Conservation (phyloP, 2,329 filamentous ascomycete species). For the Colletotrichum sp. region DNA sequence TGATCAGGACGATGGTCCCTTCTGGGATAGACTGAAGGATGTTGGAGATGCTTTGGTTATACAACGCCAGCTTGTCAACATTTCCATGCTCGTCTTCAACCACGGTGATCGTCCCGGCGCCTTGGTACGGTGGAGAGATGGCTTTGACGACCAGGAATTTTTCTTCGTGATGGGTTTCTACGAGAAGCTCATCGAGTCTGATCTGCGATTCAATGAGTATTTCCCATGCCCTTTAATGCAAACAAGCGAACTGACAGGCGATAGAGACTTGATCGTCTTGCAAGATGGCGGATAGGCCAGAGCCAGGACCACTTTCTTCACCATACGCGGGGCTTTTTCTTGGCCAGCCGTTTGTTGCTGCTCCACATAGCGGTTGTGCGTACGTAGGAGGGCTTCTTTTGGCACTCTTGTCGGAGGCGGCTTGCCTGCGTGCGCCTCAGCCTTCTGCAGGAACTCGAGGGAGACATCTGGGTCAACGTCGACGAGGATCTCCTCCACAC, state of each 20-base stretch:
- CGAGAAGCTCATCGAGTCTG: conserved; percentile 30
- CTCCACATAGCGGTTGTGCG: conserved; percentile 24
- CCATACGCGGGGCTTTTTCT: conserved; percentile 23
- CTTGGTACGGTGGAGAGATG: conserved; percentile 33
- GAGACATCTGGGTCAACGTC: conserved; percentile 27
- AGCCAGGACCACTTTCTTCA: conserved; percentile 27
- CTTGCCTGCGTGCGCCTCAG: conserved; percentile 24
- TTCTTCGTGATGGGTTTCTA: conserved; percentile 38
- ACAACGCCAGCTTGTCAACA: conserved; percentile 40
- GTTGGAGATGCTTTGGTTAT: conserved; percentile 37
- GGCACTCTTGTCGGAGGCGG: conserved; percentile 14
- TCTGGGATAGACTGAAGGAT: conserved; percentile 35
- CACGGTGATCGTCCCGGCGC: conserved; percentile 37
- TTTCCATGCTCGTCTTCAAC: conserved; percentile 40
- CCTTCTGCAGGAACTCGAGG: conserved; percentile 24
- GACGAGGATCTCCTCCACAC: conserved; percentile 22
- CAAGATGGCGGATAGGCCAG: conserved; percentile 25
- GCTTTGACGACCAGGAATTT: conserved; percentile 34
- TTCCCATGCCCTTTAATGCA: accelerated
- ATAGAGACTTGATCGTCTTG: conserved; percentile 9
- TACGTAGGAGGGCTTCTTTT: conserved; percentile 15
- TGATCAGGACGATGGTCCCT: conserved; percentile 35
- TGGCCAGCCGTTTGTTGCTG: background rate
- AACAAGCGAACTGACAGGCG: background rate
- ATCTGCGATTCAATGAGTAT: conserved; percentile 24